A percentile compares a stretch with the other conserved stretches of the same genome.
phyloP scores from a whole-genome alignment of 306 rosid species.

The Dalbergia cultrata region DNA sequence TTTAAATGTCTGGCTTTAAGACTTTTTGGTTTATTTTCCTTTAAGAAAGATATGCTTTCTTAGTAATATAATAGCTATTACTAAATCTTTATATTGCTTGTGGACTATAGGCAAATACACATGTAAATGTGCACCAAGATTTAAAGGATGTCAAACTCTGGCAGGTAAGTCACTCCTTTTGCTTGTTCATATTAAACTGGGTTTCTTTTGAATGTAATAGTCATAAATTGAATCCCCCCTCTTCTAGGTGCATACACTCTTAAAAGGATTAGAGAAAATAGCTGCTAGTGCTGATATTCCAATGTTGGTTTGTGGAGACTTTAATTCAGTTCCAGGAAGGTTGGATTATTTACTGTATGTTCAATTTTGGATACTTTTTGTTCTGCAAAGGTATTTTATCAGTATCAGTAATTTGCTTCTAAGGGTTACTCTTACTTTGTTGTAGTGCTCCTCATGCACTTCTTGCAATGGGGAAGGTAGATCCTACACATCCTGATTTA shows the following conservation, averaged over 20 bases:
- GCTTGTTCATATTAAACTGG: slow-evolving; percentile 22
- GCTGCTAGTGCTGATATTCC: slow-evolving; percentile 99
- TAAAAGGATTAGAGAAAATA: slow-evolving; percentile 97
- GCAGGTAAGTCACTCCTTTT: slow-evolving; percentile 72
- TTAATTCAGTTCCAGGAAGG: slow-evolving; percentile 99
- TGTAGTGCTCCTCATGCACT: slow-evolving; percentile 98
- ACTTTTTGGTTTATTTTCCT: slow-evolving; percentile 23
- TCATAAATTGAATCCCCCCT: slow-evolving; percentile 37
- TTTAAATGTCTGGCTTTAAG: neutral
- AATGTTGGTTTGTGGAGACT: slow-evolving; percentile 99
- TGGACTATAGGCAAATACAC: slow-evolving; percentile 88
- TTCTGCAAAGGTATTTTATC: slow-evolving; percentile 12
- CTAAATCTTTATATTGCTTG: slow-evolving; percentile 36
- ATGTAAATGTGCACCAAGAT: slow-evolving; percentile 85
- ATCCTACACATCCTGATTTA: slow-evolving; percentile 85
- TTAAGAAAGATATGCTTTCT: slow-evolving; percentile 17
- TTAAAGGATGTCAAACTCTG: slow-evolving; percentile 95
- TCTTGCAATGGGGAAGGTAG: slow-evolving; percentile 97
- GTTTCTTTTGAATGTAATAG: slow-evolving; percentile 1
- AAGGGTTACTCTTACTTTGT: slow-evolving; percentile 45
- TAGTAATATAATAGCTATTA: slow-evolving; percentile 25
- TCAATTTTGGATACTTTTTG: neutral
- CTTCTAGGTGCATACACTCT: slow-evolving; percentile 88
- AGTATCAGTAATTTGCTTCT: slow-evolving; percentile 40
- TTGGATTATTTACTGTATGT: slow-evolving; percentile 40